Evolutionary conservation across 306 rosid genomes (phyloP).

Genomic region (Citrullus colocynthis): DNA sequence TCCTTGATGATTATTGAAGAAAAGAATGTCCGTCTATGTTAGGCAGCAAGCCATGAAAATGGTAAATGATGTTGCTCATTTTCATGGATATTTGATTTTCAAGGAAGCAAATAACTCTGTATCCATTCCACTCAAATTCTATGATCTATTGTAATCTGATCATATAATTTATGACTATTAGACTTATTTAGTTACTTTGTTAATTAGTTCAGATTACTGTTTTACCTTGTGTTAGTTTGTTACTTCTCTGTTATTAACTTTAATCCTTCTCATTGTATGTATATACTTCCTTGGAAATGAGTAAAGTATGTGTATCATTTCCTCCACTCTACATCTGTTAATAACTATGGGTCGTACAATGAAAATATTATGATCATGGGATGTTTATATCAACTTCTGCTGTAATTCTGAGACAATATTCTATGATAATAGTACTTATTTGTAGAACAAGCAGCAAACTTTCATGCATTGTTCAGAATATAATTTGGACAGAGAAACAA

Average conservation of each 20-base stretch:
- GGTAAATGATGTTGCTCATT: background rate
- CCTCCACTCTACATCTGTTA: too few relatives aligned
- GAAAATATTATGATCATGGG: background rate
- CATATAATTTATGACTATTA: background rate
- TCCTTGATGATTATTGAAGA: background rate
- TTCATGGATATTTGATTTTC: background rate
- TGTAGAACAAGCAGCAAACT: background rate
- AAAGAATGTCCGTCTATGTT: background rate
- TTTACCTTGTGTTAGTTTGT: too few relatives aligned
- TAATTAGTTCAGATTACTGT: too few relatives aligned
- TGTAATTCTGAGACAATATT: background rate
- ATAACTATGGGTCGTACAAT: background rate
- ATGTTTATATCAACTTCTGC: background rate
- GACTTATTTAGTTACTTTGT: too few relatives aligned
- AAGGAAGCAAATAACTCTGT: background rate
- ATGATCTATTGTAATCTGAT: background rate
- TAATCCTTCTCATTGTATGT: too few relatives aligned
- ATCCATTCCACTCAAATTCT: background rate
- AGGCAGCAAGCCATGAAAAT: background rate
- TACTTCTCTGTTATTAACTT: too few relatives aligned
- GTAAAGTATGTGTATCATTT: too few relatives aligned
- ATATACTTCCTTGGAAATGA: too few relatives aligned
- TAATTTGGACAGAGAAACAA: background rate
- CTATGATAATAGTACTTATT: background rate
- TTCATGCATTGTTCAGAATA: background rate